A percentile compares a stretch with the other conserved stretches of the same genome.
Conservation (phyloP, 768 basidiomycete species). For the Auricularia auricula-judae region DNA sequence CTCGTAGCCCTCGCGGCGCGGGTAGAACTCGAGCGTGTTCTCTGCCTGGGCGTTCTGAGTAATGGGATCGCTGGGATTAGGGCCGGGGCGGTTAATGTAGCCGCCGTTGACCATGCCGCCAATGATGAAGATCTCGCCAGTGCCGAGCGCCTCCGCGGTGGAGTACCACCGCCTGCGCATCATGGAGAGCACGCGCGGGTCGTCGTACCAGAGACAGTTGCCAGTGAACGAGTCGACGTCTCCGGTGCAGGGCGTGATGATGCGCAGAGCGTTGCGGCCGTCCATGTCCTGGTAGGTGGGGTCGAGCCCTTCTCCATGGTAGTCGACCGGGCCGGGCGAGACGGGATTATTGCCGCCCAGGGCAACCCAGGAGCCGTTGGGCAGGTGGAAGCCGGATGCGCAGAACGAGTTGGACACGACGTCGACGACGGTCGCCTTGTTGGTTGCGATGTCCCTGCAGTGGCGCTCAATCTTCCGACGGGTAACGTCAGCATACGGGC, state of each 20-base stretch:
- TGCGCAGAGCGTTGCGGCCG: conserved; percentile 67
- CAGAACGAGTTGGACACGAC: conserved; percentile 29
- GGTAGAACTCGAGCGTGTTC: conserved; percentile 8
- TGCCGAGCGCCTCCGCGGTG: conserved; percentile 56
- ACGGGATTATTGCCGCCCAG: background rate
- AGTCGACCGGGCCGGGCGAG: background rate
- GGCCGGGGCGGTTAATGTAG: conserved; percentile 67
- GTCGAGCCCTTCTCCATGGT: conserved; percentile 37
- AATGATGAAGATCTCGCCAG: conserved; percentile 71
- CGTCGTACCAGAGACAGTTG: conserved; percentile 64
- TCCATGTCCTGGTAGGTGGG: conserved; percentile 69
- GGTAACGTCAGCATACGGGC: background rate
- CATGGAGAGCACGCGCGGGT: conserved; percentile 51
- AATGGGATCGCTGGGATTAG: conserved; percentile 48
- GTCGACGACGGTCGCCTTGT: conserved; percentile 37
- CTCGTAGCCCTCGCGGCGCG: background rate
- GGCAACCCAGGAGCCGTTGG: conserved; percentile 29
- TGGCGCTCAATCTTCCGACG: background rate
- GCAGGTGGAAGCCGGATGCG: conserved; percentile 30
- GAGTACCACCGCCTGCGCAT: conserved; percentile 70
- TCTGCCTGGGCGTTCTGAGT: conserved; percentile 45
- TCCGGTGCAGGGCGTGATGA: conserved; percentile 63
- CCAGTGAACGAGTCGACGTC: conserved; percentile 31
- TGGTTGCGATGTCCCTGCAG: conserved; percentile 49
- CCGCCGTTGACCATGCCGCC: conserved; percentile 75